Percentiles rank a stretch among this genome's conserved stretches.
phyloP scores from a whole-genome alignment of 2,329 filamentous ascomycete genomes.

The Xylariales sp. region DNA sequence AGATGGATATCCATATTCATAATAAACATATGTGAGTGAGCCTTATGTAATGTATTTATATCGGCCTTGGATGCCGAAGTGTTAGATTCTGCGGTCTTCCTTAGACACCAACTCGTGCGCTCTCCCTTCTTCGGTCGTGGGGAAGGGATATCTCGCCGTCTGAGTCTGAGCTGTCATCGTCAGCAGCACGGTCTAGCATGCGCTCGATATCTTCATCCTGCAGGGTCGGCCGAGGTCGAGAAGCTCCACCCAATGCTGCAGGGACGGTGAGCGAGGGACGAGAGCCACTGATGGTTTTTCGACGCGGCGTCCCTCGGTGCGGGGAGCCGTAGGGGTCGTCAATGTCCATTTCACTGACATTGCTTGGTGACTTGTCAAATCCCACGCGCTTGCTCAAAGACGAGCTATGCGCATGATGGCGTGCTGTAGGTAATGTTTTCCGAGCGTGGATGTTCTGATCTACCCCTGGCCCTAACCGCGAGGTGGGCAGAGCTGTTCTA shows the following conservation, averaged over 20 bases:
- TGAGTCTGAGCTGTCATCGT: constrained; percentile 50
- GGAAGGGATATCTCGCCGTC: constrained; percentile 54
- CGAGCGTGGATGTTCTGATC: constrained; percentile 33
- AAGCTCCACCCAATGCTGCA: constrained; percentile 37
- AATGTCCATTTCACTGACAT: constrained; percentile 43
- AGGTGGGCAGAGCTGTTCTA: constrained; percentile 41
- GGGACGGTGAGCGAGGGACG: constrained; percentile 39
- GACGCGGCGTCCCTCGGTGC: constrained; percentile 35
- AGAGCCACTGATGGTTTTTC: constrained; percentile 36
- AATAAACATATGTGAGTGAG: too few species aligned
- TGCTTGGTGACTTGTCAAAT: constrained; percentile 41
- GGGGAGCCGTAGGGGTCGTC: constrained; percentile 32
- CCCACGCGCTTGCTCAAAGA: constrained; percentile 39
- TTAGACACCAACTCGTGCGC: constrained; percentile 19
- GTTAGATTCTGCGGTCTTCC: too few species aligned
- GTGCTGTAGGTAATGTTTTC: constrained; percentile 46
- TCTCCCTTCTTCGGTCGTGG: constrained; percentile 18
- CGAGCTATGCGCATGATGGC: constrained; percentile 30
- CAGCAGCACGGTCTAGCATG: constrained; percentile 51
- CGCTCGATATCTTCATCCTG: constrained; percentile 54
- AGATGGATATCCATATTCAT: too few species aligned
- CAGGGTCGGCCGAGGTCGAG: constrained; percentile 36
- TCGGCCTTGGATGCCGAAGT: too few species aligned
- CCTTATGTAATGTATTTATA: too few species aligned
- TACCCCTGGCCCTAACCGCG: constrained; percentile 20